phyloP scores from a whole-genome alignment of 352 stramenopile genomes.

The Thalassiosira allenii region DNA sequence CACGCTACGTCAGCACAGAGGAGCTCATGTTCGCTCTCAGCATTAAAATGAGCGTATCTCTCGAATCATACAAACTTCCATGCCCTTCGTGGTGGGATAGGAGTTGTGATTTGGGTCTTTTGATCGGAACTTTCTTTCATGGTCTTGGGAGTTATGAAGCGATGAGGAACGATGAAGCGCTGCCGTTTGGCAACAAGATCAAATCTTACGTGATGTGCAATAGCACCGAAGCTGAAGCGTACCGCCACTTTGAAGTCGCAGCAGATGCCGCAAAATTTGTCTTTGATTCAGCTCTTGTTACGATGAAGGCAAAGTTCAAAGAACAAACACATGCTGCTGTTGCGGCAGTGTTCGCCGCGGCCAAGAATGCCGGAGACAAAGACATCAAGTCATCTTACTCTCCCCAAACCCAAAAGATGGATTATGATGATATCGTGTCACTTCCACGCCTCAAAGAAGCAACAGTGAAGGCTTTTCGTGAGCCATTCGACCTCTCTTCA shows the following conservation, averaged over 20 bases:
- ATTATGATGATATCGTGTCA: slow-evolving; percentile 82
- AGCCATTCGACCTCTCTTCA: slow-evolving; percentile 47
- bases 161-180: slow-evolving; percentile 81
- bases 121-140: slow-evolving; percentile 86
- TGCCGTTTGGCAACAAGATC: slow-evolving; percentile 79
- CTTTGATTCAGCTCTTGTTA: slow-evolving; percentile 81
- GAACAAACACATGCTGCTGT: slow-evolving; percentile 80
- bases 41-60: slow-evolving; percentile 38
- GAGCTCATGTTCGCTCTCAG: slow-evolving; percentile 72
- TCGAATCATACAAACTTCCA: slow-evolving; percentile 40
- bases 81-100: slow-evolving; percentile 81
- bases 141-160: slow-evolving; percentile 84
- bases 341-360: slow-evolving; percentile 76
- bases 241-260: slow-evolving; percentile 67
- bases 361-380: slow-evolving; percentile 49
- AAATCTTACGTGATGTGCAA: slow-evolving; percentile 68
- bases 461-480: slow-evolving; percentile 60
- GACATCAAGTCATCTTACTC: slow-evolving; percentile 49
- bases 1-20: slow-evolving; percentile 76
- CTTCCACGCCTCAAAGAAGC: slow-evolving; percentile 63
- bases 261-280: slow-evolving; percentile 64
- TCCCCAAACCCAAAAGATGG: slow-evolving; percentile 56
- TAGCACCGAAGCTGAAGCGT: slow-evolving; percentile 62
- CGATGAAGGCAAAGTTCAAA: slow-evolving; percentile 78
- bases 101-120: slow-evolving; percentile 81